Evolutionary conservation across 495 filamentous ascomycete species (phyloP).

Genomic region (Aspergillus ostianus): DNA sequence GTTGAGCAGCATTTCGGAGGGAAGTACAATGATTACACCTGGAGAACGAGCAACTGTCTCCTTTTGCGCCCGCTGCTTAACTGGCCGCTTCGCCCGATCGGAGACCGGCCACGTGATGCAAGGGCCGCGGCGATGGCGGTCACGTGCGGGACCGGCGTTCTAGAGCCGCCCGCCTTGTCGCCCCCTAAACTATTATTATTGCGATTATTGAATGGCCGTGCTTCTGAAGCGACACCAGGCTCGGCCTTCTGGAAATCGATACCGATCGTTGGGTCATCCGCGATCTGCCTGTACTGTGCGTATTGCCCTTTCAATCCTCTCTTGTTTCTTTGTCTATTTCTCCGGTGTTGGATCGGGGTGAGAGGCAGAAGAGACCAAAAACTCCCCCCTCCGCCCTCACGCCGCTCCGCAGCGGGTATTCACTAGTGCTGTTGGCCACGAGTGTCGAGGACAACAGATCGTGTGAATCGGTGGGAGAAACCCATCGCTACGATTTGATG

Average conservation of each 20-base stretch:
- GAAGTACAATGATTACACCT: too few relatives aligned
- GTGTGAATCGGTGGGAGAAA: constrained; percentile 1
- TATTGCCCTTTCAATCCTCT: neutral
- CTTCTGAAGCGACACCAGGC: constrained; percentile 5
- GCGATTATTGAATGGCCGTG: neutral
- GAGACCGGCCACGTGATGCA: neutral
- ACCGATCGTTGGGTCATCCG: constrained; percentile 3
- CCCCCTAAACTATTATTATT: neutral
- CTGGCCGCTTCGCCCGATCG: neutral
- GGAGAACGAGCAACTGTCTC: too few relatives aligned
- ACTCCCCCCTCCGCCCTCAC: constrained; percentile 17
- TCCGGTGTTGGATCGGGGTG: constrained; percentile 3
- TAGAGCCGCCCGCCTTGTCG: neutral
- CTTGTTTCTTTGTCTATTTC: neutral
- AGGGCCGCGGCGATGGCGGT: neutral
- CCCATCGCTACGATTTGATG: neutral
- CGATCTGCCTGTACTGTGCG: constrained; percentile 2
- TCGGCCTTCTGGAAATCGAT: constrained; percentile 15
- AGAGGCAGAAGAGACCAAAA: constrained; percentile 8
- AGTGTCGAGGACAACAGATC: constrained; percentile 14
- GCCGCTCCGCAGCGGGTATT: constrained; percentile 28
- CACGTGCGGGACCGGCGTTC: neutral
- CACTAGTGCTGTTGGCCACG: constrained; percentile 20
- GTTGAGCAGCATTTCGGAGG: neutral
- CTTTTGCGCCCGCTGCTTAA: too few relatives aligned